Base-by-base conservation (phyloP, 2,329 filamentous ascomycete species). In the Penicillium glabrum region DNA sequence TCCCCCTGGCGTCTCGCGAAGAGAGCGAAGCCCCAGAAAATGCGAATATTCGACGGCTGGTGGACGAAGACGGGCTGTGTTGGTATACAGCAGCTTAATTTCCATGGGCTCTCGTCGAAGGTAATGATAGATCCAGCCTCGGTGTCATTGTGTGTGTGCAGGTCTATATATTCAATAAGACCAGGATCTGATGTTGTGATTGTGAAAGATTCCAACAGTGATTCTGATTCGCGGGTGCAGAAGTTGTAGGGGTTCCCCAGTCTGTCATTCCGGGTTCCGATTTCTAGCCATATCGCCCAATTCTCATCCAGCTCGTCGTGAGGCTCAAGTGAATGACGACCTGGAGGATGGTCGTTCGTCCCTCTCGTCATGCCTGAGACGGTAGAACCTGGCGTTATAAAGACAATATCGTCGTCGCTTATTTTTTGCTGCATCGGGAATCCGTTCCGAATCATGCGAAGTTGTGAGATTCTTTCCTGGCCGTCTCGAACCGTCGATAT, bases 201-300 rank as follows among this genome's bases (percentile, higher is more conserved):
- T 5, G 77, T 78, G 29, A 79, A 78, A 0, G 73, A 75, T 54
- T 74, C 72, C 66, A 77, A 70, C 21, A 71, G 72, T 9, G 73
- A 75, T 46, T 77, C 69, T 2, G 62, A 46, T 23, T 72, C 61
- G 24, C 74, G 68, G 1, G 66, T 71, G 56, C 72, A 74, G 61
- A 80, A 80, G 46, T 74, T 76, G 31, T 75, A 71, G 0, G 77
- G 74, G 46, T 74, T 72, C 27, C 76, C 75, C 55, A 78, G 74
- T 54, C 74, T 74, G 8, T 29, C 26, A 31, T 33, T 29, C 11
- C 27, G 24, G 11, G 70, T 71, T 1, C 72, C 69, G 10, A 79
- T 65, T n/a, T 73, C 69, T 3, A 70, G 60, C 77, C 77, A 80
- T 4, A 79, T 64, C 4, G 71, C 66, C 76, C 77, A 79, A 13